Base-by-base conservation (phyloP, 345 rosid species). In the Gossypium stocksii region DNA sequence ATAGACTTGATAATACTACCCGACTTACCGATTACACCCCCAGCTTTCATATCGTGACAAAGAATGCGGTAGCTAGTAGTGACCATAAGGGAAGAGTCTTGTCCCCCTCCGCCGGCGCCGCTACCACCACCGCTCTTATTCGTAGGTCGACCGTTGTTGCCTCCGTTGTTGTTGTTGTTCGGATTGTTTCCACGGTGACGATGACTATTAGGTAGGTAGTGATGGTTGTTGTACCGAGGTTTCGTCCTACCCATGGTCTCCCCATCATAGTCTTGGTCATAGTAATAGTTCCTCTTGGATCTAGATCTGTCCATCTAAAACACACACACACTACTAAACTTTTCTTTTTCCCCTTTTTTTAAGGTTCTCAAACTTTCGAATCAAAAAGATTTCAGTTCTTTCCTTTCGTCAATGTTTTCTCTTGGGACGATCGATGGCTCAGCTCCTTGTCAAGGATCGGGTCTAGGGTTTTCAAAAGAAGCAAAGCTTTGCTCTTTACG, bases 21-120 rank as follows among this genome's bases (percentile, higher is more conserved):
- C 16, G 98, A 88, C 85, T 96, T 96, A 19, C 99, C 99, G 25
- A 96, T 96, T 3, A 96, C 99, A 13, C 99, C 97, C 1, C 99
- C 99, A n/a, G 92, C 97, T 83, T 91, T 93, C 80, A 88, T 79
- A 53, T 93, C 99, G 72, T 85, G 97, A 74, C 99, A 96, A 59
- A 96, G 91, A 74, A 96, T 89, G 59, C 99, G 94, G 84, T 96
- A 96, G 62, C 84, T 89, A 2, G 99, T 96, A 25, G 93, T 90
- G 12, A 91, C 96, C 90, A 85, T 88, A 54, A 87, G 75, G 1
- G 86, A 54, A 4, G 91, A 72, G 62, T 90, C 96, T 66, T 66
- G 72, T 46, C 49, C 65, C 20, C 63, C 64, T 49, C 67, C 66
- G 25, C 61, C 64, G 51, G 53, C 59, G 13, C 29, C 64, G 66